Evolutionary conservation across 441 rosid genomes (phyloP).

Genomic region (Eruca vesicaria): DNA sequence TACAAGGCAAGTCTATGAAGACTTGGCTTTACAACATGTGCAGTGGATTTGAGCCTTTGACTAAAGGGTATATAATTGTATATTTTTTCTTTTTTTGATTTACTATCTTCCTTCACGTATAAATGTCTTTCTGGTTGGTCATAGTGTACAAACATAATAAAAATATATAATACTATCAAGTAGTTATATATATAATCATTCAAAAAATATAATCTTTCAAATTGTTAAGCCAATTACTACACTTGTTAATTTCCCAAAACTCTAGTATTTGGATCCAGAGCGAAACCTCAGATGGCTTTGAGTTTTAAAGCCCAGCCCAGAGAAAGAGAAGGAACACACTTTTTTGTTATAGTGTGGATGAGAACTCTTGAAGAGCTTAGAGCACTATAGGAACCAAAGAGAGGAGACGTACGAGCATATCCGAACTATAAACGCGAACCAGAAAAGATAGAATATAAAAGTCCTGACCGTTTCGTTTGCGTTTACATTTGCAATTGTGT

Average conservation of each 20-base stretch:
- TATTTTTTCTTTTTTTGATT: neutral
- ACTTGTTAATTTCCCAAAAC: no score
- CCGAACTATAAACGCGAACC: neutral
- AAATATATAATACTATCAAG: neutral
- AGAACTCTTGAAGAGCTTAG: no score
- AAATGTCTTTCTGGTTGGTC: neutral
- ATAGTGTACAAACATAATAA: neutral
- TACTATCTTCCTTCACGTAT: neutral
- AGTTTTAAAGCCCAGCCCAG: no score
- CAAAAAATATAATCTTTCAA: neutral
- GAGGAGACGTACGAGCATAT: no score
- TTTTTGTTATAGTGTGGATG: no score
- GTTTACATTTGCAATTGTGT: no score
- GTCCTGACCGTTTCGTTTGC: no score
- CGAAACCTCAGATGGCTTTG: no score
- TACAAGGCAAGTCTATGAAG: neutral
- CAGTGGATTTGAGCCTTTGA: neutral
- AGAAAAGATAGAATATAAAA: neutral
- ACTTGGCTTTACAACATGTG: constrained; percentile 3
- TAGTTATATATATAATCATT: neutral
- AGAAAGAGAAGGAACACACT: no score
- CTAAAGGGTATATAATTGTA: neutral
- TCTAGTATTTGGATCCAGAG: no score
- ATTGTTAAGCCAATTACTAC: neutral
- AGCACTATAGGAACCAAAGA: no score